A percentile compares a stretch with the other conserved stretches of the same genome.
Evolutionary conservation across 495 filamentous ascomycete genomes (phyloP).

Genomic region (Cercophora samala): DNA sequence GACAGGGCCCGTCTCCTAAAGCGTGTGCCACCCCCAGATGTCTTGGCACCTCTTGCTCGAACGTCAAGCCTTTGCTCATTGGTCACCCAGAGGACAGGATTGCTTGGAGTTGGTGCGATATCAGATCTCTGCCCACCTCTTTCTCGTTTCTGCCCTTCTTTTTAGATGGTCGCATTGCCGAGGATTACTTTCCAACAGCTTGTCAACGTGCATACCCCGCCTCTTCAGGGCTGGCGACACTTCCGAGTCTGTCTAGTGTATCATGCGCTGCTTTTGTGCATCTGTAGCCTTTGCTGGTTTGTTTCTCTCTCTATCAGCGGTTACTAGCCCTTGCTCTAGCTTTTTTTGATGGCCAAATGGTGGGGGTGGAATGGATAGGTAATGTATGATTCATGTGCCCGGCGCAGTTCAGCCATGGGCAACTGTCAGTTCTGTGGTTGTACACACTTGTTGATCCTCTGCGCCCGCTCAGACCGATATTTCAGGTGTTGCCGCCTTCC

Average conservation of each 20-base stretch:
- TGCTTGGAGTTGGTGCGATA: slow-evolving; percentile 21
- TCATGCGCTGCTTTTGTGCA: not conserved
- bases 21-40: slow-evolving; percentile 13
- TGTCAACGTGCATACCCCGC: slow-evolving; percentile 4
- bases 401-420: not conserved
- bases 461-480: not conserved
- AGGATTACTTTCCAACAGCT: not conserved
- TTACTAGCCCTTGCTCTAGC: not conserved
- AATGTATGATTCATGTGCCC: not conserved
- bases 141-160: not conserved
- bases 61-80: slow-evolving; percentile 30
- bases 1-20: not conserved
- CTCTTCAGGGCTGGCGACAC: not conserved
- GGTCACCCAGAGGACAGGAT: slow-evolving; percentile 18
- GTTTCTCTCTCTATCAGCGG: not conserved
- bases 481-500: not conserved
- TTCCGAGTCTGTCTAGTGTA: not conserved
- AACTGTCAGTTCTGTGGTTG: not conserved
- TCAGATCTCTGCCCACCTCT: slow-evolving; percentile 22
- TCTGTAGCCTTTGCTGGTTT: not conserved
- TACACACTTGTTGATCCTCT: not conserved
- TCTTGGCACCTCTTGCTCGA: slow-evolving; percentile 20
- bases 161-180: not conserved
- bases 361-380: not conserved
- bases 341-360: not conserved